A percentile compares a stretch with the other conserved stretches of the same genome.
These are phyloP conservation scores for Psilocybe cyanescens DNA, from an alignment of 768 basidiomycete species.

Conservation along the genomic window DNA sequence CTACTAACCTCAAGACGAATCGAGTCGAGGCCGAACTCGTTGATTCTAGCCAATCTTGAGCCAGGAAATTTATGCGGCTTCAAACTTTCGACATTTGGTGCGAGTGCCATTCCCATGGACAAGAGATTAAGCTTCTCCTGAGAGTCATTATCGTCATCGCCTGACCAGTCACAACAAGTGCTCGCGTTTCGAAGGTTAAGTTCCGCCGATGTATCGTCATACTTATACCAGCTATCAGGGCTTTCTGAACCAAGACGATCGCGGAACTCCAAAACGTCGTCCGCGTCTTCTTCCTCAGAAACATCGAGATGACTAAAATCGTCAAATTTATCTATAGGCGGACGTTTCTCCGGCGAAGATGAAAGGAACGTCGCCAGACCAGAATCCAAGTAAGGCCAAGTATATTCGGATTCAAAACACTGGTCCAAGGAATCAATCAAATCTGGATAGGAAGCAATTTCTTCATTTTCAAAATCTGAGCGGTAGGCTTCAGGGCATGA, in stretches of 20 bases:
- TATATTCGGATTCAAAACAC: neutral
- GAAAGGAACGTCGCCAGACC: neutral
- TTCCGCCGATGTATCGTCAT: neutral
- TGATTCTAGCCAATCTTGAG: neutral
- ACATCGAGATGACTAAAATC: neutral
- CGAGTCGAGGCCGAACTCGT: conserved; percentile 5
- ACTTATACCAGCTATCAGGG: neutral
- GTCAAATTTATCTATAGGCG: neutral
- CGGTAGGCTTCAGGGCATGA: neutral
- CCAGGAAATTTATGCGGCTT: conserved; percentile 13
- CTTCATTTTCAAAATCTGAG: no score
- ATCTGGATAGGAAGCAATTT: neutral
- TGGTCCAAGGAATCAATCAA: neutral
- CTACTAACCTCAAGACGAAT: neutral
- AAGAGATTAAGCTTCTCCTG: conserved; percentile 18
- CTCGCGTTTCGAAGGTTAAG: neutral
- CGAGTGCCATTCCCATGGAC: conserved; percentile 15
- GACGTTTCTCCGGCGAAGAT: neutral
- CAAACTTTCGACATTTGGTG: conserved; percentile 1
- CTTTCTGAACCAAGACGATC: neutral
- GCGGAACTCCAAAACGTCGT: neutral
- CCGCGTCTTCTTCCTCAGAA: neutral
- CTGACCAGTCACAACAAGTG: conserved; percentile 21
- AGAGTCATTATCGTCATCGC: conserved; percentile 20
- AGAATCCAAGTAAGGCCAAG: neutral